Evolutionary conservation across 768 basidiomycete species (phyloP).

Genomic region (Boletus rex-veris): DNA sequence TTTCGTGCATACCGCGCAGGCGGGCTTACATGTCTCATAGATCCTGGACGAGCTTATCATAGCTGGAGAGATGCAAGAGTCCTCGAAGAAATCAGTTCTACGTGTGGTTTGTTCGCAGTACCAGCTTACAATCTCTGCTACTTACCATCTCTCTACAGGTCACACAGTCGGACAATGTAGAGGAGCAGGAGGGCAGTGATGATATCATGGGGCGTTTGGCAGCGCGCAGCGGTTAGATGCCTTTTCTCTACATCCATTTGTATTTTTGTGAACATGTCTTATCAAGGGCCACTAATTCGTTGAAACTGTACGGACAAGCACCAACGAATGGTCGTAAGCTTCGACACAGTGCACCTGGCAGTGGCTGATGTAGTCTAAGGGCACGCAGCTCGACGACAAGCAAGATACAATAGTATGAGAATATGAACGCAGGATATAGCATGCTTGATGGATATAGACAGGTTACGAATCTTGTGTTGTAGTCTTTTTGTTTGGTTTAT

Average conservation of each 20-base stretch:
- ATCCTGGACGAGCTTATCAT: constrained; percentile 92
- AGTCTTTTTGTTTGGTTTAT: constrained; percentile 42
- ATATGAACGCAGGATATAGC: constrained; percentile 1
- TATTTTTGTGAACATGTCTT: constrained; percentile 10
- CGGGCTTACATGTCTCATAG: constrained; percentile 32
- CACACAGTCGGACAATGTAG: constrained; percentile 78
- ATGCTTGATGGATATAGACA: neutral
- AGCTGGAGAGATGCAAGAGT: constrained; percentile 91
- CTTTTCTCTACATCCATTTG: constrained; percentile 1
- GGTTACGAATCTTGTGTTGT: constrained; percentile 16
- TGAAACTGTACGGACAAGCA: constrained; percentile 10
- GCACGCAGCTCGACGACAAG: neutral
- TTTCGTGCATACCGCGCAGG: neutral
- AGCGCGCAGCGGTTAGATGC: constrained; percentile 62
- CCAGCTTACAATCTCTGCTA: constrained; percentile 7
- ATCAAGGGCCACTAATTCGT: constrained; percentile 30
- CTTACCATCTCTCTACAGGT: constrained; percentile 45
- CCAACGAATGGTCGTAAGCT: neutral
- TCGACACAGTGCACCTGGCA: neutral
- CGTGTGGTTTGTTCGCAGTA: constrained; percentile 43
- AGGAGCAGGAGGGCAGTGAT: constrained; percentile 83
- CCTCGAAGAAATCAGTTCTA: constrained; percentile 71
- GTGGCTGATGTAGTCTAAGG: neutral
- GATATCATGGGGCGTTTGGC: constrained; percentile 77
- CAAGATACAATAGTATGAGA: neutral